These are phyloP conservation scores for Phialophora tarda DNA, from an alignment of 2,329 filamentous ascomycete genomes.

Conservation along the genomic window DNA sequence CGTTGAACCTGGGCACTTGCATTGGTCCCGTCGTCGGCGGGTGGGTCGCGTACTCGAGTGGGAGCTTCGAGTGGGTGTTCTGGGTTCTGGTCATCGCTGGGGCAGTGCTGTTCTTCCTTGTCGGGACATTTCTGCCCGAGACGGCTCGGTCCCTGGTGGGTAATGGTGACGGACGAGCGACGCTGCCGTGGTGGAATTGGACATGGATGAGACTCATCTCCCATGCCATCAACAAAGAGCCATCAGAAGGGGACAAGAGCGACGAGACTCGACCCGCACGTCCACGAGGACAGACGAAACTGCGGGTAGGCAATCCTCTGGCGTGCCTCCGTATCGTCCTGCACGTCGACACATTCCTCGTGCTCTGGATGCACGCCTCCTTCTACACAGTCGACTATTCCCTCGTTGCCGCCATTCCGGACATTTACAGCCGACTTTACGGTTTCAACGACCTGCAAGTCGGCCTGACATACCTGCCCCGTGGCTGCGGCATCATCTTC, in stretches of 20 bases:
- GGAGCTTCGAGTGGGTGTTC: constrained; percentile 39
- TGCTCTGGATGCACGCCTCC: constrained; percentile 29
- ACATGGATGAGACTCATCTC: constrained; percentile 4
- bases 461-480: constrained; percentile 43
- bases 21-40: constrained; percentile 60
- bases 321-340: constrained; percentile 25
- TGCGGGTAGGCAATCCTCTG: constrained; percentile 23
- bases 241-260: not conserved
- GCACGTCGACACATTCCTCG: constrained; percentile 23
- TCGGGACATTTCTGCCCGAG: constrained; percentile 27
- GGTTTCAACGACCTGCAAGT: constrained; percentile 55
- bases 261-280: not conserved
- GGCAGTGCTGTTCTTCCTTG: constrained; percentile 11
- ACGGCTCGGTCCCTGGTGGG: constrained; percentile 24
- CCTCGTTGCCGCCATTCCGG: constrained; percentile 52
- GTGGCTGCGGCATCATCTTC: constrained; percentile 38
- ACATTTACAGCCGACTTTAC: constrained; percentile 54
- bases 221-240: not conserved
- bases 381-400: constrained; percentile 48
- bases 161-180: constrained; percentile 12
- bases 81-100: constrained; percentile 40
- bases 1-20: constrained; percentile 50
- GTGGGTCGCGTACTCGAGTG: constrained; percentile 35
- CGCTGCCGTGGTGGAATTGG: constrained; percentile 9
- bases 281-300: not conserved